Evolutionary conservation across 1,284 basidiomycete genomes (phyloP).

Genomic region (Phellinidium pouzarii): DNA sequence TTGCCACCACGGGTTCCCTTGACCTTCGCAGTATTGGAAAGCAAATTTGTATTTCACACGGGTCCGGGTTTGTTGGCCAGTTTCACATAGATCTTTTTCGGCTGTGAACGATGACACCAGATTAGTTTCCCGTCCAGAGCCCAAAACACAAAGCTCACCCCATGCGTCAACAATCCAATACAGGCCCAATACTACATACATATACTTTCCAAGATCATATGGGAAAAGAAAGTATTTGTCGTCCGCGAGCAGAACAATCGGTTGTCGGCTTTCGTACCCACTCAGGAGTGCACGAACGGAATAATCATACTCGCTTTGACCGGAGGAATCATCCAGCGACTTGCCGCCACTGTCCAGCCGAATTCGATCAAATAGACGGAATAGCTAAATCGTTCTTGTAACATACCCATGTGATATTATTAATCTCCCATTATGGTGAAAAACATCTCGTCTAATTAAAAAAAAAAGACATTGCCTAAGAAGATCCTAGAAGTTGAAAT

Average conservation of each 20-base stretch:
- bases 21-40: conserved; percentile 71
- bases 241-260: conserved; percentile 62
- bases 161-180: conserved; percentile 66
- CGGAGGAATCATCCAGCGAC: conserved; percentile 44
- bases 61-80: conserved; percentile 30
- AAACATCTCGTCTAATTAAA: conserved; percentile 55
- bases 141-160: conserved; percentile 41
- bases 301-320: conserved; percentile 58
- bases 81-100: conserved; percentile 49
- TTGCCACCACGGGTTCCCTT: conserved; percentile 37
- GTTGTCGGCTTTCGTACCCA: conserved; percentile 43
- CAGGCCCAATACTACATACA: conserved; percentile 67
- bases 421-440: conserved; percentile 52
- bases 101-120: conserved; percentile 34
- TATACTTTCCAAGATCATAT: conserved; percentile 50
- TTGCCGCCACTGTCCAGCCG: conserved; percentile 45
- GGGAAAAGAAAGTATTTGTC: conserved; percentile 68
- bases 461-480: conserved; percentile 12
- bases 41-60: conserved; percentile 72
- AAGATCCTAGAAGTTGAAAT: conserved; percentile 1
- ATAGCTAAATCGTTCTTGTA: not conserved
- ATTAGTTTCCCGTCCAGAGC: not conserved
- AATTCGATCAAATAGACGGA: conserved; percentile 9
- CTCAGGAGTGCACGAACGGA: conserved; percentile 62
- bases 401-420: conserved; percentile 76